phyloP scores from a whole-genome alignment of 805 yeast genomes.

The Zygoascus bituminiphila region DNA sequence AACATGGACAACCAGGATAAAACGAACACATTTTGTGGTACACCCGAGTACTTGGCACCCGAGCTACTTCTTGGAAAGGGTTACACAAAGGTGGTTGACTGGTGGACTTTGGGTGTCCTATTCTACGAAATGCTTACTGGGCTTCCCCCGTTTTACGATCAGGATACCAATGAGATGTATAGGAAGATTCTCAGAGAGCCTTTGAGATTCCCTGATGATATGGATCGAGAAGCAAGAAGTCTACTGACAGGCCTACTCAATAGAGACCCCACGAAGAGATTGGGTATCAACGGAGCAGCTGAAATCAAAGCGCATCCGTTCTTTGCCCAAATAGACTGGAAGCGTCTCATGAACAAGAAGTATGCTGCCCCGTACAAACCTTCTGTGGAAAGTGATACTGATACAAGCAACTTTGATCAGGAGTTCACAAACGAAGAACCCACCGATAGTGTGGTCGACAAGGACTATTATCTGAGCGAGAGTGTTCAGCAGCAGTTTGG shows the following conservation, averaged over 20 bases:
- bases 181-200: conserved; percentile 87
- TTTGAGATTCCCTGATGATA: conserved; percentile 75
- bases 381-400: conserved; percentile 72
- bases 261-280: conserved; percentile 75
- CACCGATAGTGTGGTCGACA: conserved; percentile 91
- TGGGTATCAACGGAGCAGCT: conserved; percentile 72
- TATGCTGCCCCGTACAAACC: conserved; percentile 96
- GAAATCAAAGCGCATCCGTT: conserved; percentile 80
- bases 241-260: conserved; percentile 64
- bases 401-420: conserved; percentile 87
- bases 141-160: conserved; percentile 94
- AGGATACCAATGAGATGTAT: conserved; percentile 88
- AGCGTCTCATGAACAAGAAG: conserved; percentile 68
- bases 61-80: conserved; percentile 88
- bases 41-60: conserved; percentile 96
- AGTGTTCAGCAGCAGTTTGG: conserved; percentile 97
- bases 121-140: conserved; percentile 93
- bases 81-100: conserved; percentile 90
- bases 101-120: conserved; percentile 97
- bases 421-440: conserved; percentile 87
- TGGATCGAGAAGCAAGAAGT: conserved; percentile 81
- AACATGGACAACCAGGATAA: conserved; percentile 88
- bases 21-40: conserved; percentile 90
- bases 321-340: conserved; percentile 87
- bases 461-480: conserved; percentile 64